These are phyloP conservation scores for Phytophthora brassicae DNA, from an alignment of 352 stramenopile species.

Conservation along the genomic window DNA sequence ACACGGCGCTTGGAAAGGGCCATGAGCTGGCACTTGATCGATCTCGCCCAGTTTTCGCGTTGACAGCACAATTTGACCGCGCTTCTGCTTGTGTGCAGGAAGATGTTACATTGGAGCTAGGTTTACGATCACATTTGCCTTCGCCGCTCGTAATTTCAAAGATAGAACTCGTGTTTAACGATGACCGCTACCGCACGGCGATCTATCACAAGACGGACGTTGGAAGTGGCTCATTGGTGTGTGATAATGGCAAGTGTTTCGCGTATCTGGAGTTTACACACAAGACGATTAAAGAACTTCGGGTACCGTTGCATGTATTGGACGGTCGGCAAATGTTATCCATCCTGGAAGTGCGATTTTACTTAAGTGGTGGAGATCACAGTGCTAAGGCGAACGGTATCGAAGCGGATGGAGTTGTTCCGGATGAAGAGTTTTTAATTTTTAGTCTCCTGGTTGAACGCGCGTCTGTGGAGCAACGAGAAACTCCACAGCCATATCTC, in stretches of 20 bases:
- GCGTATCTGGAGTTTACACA: constrained; percentile 53
- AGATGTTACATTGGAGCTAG: constrained; percentile 51
- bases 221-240: constrained; percentile 10
- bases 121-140: constrained; percentile 61
- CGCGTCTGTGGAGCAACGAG: constrained; percentile 30
- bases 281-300: constrained; percentile 38
- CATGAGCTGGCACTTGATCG: constrained; percentile 58
- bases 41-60: constrained; percentile 49
- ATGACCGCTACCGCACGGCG: constrained; percentile 70
- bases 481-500: constrained; percentile 49
- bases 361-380: constrained; percentile 31
- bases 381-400: constrained; percentile 7
- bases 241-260: constrained; percentile 39
- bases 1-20: constrained; percentile 38
- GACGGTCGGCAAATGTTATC: constrained; percentile 55
- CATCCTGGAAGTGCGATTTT: constrained; percentile 70
- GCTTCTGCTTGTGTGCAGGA: constrained; percentile 72
- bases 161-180: constrained; percentile 73
- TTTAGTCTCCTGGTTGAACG: constrained; percentile 62
- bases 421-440: constrained; percentile 49
- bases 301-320: constrained; percentile 53
- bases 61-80: constrained; percentile 60
- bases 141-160: constrained; percentile 54
- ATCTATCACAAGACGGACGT: constrained; percentile 48
- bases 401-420: constrained; percentile 11